Evolutionary conservation across 2,329 filamentous ascomycete genomes (phyloP), one percentile per base, ranked within the genome.

Genomic region (Microdochium trichocladiopsis): DNA sequence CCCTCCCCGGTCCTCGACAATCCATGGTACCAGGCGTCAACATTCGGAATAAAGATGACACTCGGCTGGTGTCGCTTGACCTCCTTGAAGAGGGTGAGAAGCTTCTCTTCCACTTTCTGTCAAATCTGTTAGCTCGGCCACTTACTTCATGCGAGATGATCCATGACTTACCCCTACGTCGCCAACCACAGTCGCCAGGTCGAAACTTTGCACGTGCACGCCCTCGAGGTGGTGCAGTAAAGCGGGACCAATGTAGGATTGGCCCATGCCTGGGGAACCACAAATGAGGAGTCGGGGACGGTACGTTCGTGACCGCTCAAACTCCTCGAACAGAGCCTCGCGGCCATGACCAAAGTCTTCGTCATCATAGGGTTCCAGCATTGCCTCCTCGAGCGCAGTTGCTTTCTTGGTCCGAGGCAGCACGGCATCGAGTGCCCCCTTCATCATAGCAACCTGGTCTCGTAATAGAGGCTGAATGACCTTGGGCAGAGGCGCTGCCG

Each of bases 61-160:
- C 91, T 95, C 1, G 94, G 94, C 67, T 96, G 96, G 66, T 96
- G 91, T 36, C 92, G 85, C 67, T 93, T 90, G 36, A 95, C 89
- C 71, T 97, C 94, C 1, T 89, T 85, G 64, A 99, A 97, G 8
- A 95, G 77, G 58, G 92, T 86, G 12, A 96, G 90, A 57, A 99
- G 84, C 10, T 92, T 89, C 59, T 94, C 88, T 72, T 97, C 94
- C 16, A 88, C 80, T 1, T 89, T 84, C 73, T 83, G 55, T 41
- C 56, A 48, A 53, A 11, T 25, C 49, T 56, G 69, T 59, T 69
- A 64, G 50, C 47, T 22, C 49, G 28, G 33, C 58, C 52, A 60
- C 16, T 56, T 49, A 50, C 28, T 36, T 43, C n/a, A 43, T 12
- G 23, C 28, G 2, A 25, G n/a, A 51, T 3, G 16, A 25, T 31